A percentile compares a stretch with the other conserved stretches of the same genome.
These are phyloP conservation scores for Magnolia changhungtana DNA, from an alignment of 164 flowering plant genomes.

Conservation along the genomic window DNA sequence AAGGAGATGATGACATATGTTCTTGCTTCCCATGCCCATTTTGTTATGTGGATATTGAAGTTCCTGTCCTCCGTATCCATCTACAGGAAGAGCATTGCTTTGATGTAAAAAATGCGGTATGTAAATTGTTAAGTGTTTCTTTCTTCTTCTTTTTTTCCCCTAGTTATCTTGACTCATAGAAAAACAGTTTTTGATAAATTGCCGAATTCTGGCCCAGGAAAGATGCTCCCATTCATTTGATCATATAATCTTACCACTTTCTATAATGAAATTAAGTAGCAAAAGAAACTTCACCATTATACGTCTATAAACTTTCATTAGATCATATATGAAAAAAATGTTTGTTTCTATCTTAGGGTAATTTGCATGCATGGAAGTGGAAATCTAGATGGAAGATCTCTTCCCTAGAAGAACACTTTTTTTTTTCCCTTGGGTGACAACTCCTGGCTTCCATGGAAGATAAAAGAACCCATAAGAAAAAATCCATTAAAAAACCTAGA, in stretches of 20 bases:
- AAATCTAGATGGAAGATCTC: too few relatives aligned
- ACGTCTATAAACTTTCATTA: not conserved
- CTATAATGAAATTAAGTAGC: not conserved
- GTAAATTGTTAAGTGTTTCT: not conserved
- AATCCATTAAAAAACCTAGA: too few relatives aligned
- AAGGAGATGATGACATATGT: slow-evolving; percentile 58
- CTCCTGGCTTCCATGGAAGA: too few relatives aligned
- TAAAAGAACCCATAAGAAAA: too few relatives aligned
- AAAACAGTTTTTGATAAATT: not conserved
- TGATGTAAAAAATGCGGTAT: slow-evolving; percentile 68
- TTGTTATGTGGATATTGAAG: slow-evolving; percentile 76
- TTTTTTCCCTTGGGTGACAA: too few relatives aligned
- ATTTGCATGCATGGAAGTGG: too few relatives aligned
- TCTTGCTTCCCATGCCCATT: slow-evolving; percentile 79
- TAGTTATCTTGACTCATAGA: not conserved
- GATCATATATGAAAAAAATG: not conserved
- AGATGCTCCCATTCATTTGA: not conserved
- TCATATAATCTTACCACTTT: not conserved
- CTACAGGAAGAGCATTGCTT: slow-evolving; percentile 88
- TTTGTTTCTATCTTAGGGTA: too few relatives aligned
- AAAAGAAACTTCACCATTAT: not conserved
- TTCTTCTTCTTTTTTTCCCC: not conserved
- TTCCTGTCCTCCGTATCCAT: slow-evolving; percentile 53
- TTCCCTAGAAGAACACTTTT: too few relatives aligned
- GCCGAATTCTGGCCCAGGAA: not conserved